A percentile compares a stretch with the other conserved stretches of the same genome.
Evolutionary conservation across 192 early-diverging fungal genomes (phyloP).

Genomic region (Pilobolus umbonatus): DNA sequence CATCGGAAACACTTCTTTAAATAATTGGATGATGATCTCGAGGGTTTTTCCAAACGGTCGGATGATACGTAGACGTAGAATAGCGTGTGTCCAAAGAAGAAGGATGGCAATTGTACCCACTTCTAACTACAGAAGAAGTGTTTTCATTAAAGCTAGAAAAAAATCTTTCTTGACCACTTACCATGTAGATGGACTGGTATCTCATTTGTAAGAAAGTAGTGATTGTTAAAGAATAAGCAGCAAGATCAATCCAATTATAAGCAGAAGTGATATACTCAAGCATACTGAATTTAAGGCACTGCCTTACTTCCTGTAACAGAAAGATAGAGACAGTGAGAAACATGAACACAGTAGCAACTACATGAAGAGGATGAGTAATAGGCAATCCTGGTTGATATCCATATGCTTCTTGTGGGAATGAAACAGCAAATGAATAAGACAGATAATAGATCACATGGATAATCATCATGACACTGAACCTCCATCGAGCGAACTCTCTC

Average conservation of each 20-base stretch:
- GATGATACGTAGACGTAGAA: constrained; percentile 1
- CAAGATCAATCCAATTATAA: constrained; percentile 2
- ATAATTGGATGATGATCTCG: constrained; percentile 8
- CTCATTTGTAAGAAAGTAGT: not conserved
- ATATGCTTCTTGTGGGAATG: constrained; percentile 3
- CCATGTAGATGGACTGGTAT: no score
- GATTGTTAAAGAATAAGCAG: not conserved
- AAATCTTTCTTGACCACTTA: no score
- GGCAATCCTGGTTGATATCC: not conserved
- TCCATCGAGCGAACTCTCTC: constrained; percentile 5
- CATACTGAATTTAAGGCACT: not conserved
- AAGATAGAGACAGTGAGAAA: not conserved
- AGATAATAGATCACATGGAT: constrained; percentile 8
- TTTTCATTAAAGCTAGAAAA: no score
- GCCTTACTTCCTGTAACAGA: not conserved
- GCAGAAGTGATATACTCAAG: not conserved
- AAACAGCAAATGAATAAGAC: not conserved
- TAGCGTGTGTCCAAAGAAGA: constrained; percentile 12
- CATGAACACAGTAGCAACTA: not conserved
- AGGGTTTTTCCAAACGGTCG: constrained; percentile 9
- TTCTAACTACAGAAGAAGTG: constrained; percentile 3
- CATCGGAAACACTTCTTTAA: constrained; percentile 3
- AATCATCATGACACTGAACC: not conserved
- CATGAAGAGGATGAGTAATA: not conserved
- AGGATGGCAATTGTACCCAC: not conserved